A percentile compares a stretch with the other conserved stretches of the same genome.
These are phyloP conservation scores for Panaeolus cyanescens DNA, from an alignment of 768 basidiomycete species.

Conservation along the genomic window DNA sequence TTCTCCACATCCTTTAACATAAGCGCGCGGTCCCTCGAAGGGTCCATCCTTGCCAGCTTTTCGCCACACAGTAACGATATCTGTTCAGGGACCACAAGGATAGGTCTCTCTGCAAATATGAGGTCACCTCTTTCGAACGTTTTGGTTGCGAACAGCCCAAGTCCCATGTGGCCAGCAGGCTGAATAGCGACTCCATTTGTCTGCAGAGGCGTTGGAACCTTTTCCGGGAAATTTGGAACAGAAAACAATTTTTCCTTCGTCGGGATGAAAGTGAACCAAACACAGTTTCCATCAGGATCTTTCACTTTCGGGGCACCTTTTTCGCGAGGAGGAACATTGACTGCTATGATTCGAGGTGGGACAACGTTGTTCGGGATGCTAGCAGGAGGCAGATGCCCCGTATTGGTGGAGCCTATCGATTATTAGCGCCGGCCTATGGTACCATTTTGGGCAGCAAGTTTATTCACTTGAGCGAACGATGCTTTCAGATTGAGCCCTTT, in stretches of 20 bases:
- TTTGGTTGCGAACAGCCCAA: constrained; percentile 31
- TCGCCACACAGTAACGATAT: not conserved
- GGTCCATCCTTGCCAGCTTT: not conserved
- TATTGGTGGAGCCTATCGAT: not conserved
- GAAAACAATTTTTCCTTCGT: not conserved
- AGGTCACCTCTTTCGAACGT: constrained; percentile 29
- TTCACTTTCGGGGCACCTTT: not conserved
- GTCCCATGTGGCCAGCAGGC: constrained; percentile 20
- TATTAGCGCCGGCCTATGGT: not conserved
- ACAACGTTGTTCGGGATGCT: not conserved
- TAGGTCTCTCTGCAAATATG: constrained; percentile 38
- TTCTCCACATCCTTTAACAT: constrained; percentile 7
- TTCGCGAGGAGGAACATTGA: not conserved
- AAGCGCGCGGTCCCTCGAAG: not conserved
- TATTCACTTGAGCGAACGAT: not conserved
- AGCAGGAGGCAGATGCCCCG: not conserved
- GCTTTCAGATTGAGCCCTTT: not conserved
- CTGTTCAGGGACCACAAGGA: constrained; percentile 26
- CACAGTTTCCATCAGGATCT: not conserved
- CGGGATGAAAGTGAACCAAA: not conserved
- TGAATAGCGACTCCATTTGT: not conserved
- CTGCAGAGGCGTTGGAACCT: constrained; percentile 1
- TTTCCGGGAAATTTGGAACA: not conserved
- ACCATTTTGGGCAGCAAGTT: not conserved
- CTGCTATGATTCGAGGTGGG: not conserved